phyloP scores from a whole-genome alignment of 208 protist species.

The Phytomonas francai region DNA sequence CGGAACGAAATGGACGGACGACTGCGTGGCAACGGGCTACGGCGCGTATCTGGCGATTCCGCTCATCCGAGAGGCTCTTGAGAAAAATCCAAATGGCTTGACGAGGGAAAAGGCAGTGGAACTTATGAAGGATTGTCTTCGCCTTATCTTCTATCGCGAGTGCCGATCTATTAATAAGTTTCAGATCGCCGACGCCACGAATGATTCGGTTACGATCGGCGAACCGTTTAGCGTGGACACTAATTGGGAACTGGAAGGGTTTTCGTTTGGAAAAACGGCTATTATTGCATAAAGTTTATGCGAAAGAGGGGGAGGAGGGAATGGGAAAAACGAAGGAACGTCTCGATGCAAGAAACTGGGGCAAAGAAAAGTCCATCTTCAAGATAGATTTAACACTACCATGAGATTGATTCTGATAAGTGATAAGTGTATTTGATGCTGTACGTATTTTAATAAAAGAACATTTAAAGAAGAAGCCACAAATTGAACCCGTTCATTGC shows the following conservation, averaged over 20 bases:
- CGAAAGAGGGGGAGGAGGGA: neutral
- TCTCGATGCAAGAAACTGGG: neutral
- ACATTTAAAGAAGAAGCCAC: neutral
- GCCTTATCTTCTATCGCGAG: constrained; percentile 96
- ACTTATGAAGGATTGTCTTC: constrained; percentile 88
- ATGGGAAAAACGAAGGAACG: neutral
- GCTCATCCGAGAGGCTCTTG: constrained; percentile 87
- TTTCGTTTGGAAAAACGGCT: constrained; percentile 78
- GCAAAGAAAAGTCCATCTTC: neutral
- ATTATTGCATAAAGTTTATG: constrained; percentile 59
- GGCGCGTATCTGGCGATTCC: constrained; percentile 93
- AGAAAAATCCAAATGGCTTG: constrained; percentile 64
- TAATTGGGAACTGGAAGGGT: constrained; percentile 90
- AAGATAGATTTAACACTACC: neutral
- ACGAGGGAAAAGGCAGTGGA: constrained; percentile 77
- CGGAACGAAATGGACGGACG: constrained; percentile 91
- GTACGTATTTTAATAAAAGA: neutral
- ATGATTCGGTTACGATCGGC: constrained; percentile 64
- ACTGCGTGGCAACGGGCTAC: constrained; percentile 93
- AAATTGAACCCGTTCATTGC: neutral
- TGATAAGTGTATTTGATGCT: constrained; percentile 1
- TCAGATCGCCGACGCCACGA: constrained; percentile 80
- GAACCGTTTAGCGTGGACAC: constrained; percentile 92
- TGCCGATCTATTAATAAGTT: constrained; percentile 94
- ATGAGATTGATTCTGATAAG: neutral